Evolutionary conservation across 2,329 filamentous ascomycete genomes (phyloP), one percentile per base, ranked within the genome.

Genomic region (Canariomyces notabilis): DNA sequence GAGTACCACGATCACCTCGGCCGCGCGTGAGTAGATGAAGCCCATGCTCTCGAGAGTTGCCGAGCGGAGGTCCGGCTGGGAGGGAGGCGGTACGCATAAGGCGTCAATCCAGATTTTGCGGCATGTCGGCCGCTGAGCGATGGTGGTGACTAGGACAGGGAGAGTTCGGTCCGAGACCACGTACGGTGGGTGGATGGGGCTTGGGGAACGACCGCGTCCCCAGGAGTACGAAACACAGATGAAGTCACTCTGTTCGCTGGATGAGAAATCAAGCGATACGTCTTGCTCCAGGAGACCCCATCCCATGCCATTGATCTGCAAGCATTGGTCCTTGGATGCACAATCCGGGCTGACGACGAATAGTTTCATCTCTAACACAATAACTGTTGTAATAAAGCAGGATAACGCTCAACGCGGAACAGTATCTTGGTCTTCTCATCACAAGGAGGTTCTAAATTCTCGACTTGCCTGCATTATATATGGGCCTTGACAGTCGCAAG

Each of bases 221-320:
- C 42, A 44, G 21, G 42, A 37, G 33, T 44, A 44, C n/a, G 42
- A 44, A n/a, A 37, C 36, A 20, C 42, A 44, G 23, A 44, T 37
- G 42, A 44, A 44, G 12, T 44, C 21, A 22, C 21, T 26, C 21
- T 15, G 37, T 11, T 11, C 15, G 21, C n/a, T 16, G 37, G 9
- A 14, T 6, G 20, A 15, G 21, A 14, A n/a, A 14, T n/a, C n/a
- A n/a, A n/a, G n/a, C n/a, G 11, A 22, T 6, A 16, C 15, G 7
- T 39, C 21, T 39, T 39, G 37, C 37, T 39, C 37, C 11, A 26
- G 37, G 18, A 39, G 37, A 16, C 37, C 21, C 37, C 37, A 39
- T 16, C 22, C 37, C 4, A 4, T 14, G 6, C 37, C 37, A 22
- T 39, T 29, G 37, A 39, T 26, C 6, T 39, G 7, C 2, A 39